Percentiles rank a stretch among this genome's conserved stretches.
Conservation (phyloP, 2,329 filamentous ascomycete species). For the Aspergillus sp. region DNA sequence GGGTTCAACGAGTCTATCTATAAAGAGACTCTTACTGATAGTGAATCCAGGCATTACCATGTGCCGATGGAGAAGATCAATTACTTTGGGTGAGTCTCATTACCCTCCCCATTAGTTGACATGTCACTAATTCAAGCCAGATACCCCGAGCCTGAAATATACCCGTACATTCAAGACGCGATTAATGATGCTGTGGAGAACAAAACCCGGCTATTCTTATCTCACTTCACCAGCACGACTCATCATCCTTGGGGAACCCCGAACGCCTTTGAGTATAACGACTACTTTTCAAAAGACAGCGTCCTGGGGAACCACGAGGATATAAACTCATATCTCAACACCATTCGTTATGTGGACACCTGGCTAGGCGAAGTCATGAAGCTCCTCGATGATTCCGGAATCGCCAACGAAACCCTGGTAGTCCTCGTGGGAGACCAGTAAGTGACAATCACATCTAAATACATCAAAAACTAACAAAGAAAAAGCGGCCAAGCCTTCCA, state of each 20-base stretch:
- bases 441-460: not conserved
- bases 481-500: slow-evolving; percentile 37
- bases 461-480: slow-evolving; percentile 2
- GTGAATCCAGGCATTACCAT: slow-evolving; percentile 27
- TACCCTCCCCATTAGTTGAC: slow-evolving; percentile 1
- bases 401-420: slow-evolving; percentile 24
- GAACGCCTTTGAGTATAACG: slow-evolving; percentile 17
- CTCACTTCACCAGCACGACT: slow-evolving; percentile 27
- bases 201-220: slow-evolving; percentile 22
- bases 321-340: slow-evolving; percentile 24
- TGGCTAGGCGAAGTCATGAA: slow-evolving; percentile 22
- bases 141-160: slow-evolving; percentile 32
- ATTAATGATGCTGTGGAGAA: slow-evolving; percentile 22
- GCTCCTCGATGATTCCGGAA: slow-evolving; percentile 19
- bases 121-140: slow-evolving; percentile 9
- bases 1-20: slow-evolving; percentile 28
- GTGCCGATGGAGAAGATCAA: slow-evolving; percentile 27
- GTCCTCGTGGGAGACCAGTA: slow-evolving; percentile 25
- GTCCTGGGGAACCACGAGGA: slow-evolving; percentile 17
- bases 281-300: slow-evolving; percentile 18
- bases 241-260: slow-evolving; percentile 41
- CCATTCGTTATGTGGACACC: slow-evolving; percentile 18
- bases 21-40: slow-evolving; percentile 22
- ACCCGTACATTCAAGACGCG: slow-evolving; percentile 33
- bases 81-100: slow-evolving; percentile 36